Evolutionary conservation across 176 grass and related monocot species (phyloP).

Genomic region (Urochloa ruziziensis): DNA sequence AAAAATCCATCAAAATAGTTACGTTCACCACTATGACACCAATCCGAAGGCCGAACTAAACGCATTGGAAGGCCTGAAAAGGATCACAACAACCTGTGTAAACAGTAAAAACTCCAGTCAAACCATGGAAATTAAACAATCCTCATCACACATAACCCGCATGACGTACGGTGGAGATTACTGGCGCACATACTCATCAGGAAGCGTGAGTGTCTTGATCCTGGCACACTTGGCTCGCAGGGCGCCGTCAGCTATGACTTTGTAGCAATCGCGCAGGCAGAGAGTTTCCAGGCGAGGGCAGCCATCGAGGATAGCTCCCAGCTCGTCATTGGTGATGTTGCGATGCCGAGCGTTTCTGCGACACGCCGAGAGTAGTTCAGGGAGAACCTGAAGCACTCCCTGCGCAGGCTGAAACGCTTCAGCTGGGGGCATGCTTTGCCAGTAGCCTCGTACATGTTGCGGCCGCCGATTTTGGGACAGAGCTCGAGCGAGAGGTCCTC

Average conservation of each 20-base stretch:
- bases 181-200: not conserved
- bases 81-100: too few species aligned
- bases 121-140: too few species aligned
- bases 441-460: too few species aligned
- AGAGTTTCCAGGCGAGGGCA: not conserved
- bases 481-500: not conserved
- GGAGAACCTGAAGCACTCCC: not conserved
- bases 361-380: not conserved
- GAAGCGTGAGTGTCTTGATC: not conserved
- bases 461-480: not conserved
- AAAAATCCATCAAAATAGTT: too few species aligned
- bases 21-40: too few species aligned
- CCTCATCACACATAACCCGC: too few species aligned
- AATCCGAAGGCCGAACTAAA: too few species aligned
- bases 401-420: not conserved
- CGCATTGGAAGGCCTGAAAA: too few species aligned
- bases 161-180: not conserved
- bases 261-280: not conserved
- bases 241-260: not conserved
- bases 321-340: not conserved
- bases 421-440: not conserved
- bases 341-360: not conserved
- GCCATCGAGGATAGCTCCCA: not conserved
- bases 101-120: too few species aligned
- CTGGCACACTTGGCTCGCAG: not conserved